These are phyloP conservation scores for Globisporangium abappressorium DNA, from an alignment of 352 stramenopile genomes.

Conservation along the genomic window DNA sequence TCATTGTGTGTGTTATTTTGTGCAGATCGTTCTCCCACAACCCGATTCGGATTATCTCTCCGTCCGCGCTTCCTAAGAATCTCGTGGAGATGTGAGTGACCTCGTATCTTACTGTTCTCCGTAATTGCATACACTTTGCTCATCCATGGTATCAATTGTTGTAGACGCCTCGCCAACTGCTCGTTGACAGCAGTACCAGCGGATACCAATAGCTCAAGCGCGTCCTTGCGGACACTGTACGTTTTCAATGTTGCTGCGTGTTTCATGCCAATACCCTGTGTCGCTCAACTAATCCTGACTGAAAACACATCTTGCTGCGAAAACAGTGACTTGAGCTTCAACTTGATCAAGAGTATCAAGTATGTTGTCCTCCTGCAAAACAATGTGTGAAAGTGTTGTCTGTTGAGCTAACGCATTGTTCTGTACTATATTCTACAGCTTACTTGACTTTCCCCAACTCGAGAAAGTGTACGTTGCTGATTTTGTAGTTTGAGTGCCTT, in stretches of 20 bases:
- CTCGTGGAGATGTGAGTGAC: conserved; percentile 11
- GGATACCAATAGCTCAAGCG: not conserved
- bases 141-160: not conserved
- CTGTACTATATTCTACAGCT: not conserved
- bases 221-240: conserved; percentile 13
- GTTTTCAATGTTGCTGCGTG: not conserved
- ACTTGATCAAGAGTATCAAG: conserved; percentile 13
- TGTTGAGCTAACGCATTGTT: not conserved
- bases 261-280: not conserved
- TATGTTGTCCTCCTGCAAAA: not conserved
- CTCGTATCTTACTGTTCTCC: not conserved
- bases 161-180: conserved; percentile 15
- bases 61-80: conserved; percentile 8
- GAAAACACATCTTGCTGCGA: not conserved
- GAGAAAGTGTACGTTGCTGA: conserved; percentile 16
- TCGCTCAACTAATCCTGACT: not conserved
- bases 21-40: conserved; percentile 16
- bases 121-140: not conserved
- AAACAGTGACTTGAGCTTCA: conserved; percentile 18
- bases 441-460: conserved; percentile 13
- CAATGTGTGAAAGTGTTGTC: not conserved
- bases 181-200: conserved; percentile 4
- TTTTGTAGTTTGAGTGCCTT: not conserved
- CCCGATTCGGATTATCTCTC: not conserved
- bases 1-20: not conserved